Evolutionary conservation across 208 protist species (phyloP).

Genomic region (Tetramitus jugosus): DNA sequence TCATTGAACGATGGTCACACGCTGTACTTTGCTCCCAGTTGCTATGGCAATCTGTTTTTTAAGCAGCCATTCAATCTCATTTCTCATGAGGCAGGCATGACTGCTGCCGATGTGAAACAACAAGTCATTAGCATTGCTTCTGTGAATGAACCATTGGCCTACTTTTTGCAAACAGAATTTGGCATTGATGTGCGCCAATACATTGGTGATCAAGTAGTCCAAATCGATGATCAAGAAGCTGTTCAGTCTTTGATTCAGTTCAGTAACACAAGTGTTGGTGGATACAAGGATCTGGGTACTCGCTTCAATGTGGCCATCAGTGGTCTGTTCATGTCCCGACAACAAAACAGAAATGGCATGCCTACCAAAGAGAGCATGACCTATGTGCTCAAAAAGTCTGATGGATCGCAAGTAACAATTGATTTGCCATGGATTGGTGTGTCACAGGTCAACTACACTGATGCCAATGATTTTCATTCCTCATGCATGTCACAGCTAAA

Average conservation of each 20-base stretch:
- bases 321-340: too few species aligned
- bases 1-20: slow-evolving; percentile 2
- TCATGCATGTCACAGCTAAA: neutral
- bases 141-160: neutral
- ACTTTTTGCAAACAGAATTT: neutral
- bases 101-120: neutral
- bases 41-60: neutral
- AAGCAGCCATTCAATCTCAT: neutral
- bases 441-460: neutral
- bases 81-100: neutral
- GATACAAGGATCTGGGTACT: too few species aligned
- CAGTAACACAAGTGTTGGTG: too few species aligned
- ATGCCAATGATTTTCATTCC: neutral
- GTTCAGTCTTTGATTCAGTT: too few species aligned
- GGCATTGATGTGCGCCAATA: neutral
- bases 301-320: too few species aligned
- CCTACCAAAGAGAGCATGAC: too few species aligned
- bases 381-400: too few species aligned
- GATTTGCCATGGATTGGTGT: neutral
- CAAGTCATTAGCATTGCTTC: slow-evolving; percentile 13
- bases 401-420: too few species aligned
- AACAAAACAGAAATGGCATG: too few species aligned
- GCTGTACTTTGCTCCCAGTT: neutral
- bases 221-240: too few species aligned
- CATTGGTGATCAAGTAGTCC: neutral